These are phyloP conservation scores for Naganishia sp. DNA, from an alignment of 1,284 basidiomycete species.

Conservation along the genomic window DNA sequence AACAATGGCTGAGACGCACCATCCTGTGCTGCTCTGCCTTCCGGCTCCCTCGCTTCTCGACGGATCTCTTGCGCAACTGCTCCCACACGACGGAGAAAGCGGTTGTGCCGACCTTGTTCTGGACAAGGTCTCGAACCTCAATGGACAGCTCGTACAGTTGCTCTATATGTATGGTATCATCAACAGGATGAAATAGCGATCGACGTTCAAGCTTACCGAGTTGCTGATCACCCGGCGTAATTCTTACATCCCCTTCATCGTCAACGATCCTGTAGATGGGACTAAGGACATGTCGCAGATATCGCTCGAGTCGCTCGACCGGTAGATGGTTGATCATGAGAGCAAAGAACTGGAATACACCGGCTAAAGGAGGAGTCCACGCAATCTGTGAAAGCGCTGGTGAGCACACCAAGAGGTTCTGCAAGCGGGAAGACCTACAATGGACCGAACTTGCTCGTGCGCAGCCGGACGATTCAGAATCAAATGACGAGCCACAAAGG, in stretches of 20 bases:
- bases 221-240: constrained; percentile 64
- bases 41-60: constrained; percentile 70
- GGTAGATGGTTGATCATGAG: constrained; percentile 75
- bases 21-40: constrained; percentile 67
- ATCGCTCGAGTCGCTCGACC: constrained; percentile 61
- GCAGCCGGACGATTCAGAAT: constrained; percentile 54
- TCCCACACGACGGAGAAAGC: constrained; percentile 78
- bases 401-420: constrained; percentile 53
- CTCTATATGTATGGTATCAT: constrained; percentile 58
- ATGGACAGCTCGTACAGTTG: constrained; percentile 78
- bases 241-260: constrained; percentile 62
- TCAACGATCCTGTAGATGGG: constrained; percentile 85
- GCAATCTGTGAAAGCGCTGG: constrained; percentile 53
- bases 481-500: constrained; percentile 69
- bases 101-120: constrained; percentile 78
- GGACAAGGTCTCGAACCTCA: constrained; percentile 86
- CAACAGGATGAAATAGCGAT: neutral
- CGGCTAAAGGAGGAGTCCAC: constrained; percentile 78
- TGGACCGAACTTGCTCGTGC: constrained; percentile 40
- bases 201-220: constrained; percentile 64
- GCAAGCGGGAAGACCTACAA: constrained; percentile 35
- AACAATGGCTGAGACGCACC: constrained; percentile 52
- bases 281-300: constrained; percentile 79
- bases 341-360: constrained; percentile 89
- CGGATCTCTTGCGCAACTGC: constrained; percentile 70